Evolutionary conservation across 2,329 filamentous ascomycete genomes (phyloP).

Genomic region (Colletotrichum caudatum): DNA sequence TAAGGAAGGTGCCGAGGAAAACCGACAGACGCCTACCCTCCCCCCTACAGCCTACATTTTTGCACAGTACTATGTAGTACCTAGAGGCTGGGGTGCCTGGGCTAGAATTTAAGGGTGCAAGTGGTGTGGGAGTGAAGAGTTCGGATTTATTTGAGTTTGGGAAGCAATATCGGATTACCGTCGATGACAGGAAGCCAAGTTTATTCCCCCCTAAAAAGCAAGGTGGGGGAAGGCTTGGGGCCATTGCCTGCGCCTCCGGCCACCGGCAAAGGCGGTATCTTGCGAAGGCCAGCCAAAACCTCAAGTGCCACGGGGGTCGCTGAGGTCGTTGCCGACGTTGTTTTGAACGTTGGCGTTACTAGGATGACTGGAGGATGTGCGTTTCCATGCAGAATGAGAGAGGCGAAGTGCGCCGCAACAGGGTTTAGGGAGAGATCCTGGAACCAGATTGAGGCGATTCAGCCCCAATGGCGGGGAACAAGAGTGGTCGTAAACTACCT

Average conservation of each 20-base stretch:
- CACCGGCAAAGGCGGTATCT: slow-evolving; percentile 16
- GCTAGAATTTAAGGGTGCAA: slow-evolving; percentile 9
- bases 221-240: neutral
- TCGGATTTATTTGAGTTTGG: slow-evolving; percentile 38
- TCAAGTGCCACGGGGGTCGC: slow-evolving; percentile 11
- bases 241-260: neutral
- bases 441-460: slow-evolving; percentile 31
- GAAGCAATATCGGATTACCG: slow-evolving; percentile 31
- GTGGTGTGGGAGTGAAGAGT: slow-evolving; percentile 14
- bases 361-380: neutral
- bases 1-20: slow-evolving; percentile 10
- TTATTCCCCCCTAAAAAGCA: neutral
- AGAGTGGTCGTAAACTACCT: too few species aligned
- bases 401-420: slow-evolving; percentile 25
- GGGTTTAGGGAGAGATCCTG: slow-evolving; percentile 19
- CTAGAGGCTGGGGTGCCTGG: neutral
- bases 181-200: slow-evolving; percentile 34
- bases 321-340: neutral
- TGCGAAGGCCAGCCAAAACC: slow-evolving; percentile 24
- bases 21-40: neutral
- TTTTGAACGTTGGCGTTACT: neutral
- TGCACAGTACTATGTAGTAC: too few species aligned
- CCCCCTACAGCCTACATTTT: neutral
- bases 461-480: slow-evolving; percentile 33
- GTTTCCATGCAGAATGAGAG: neutral